Base-by-base conservation (phyloP, 208 protist genomes). In the Leishmania mexicana region DNA sequence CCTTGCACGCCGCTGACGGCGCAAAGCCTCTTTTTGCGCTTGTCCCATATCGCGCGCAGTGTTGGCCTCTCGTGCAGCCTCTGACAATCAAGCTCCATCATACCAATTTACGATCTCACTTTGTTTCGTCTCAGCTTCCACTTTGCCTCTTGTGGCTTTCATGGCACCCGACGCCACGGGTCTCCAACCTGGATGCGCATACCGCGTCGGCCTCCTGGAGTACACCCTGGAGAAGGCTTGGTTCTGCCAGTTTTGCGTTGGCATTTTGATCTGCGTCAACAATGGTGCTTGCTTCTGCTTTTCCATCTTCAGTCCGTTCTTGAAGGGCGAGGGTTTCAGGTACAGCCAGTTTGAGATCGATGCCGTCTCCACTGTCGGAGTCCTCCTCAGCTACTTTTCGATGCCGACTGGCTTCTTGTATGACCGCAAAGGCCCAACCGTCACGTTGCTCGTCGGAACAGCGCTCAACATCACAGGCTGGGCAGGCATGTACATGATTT, bases 241-340 rank as follows among this genome's bases (percentile, higher is more conserved):
- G 92, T 95, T 97, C 82, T 78, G 90, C 31, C 92, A 94, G 75
- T 94, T 97, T 75, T 95, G 92, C 81, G 81, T 97, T 8, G 88
- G 90, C 79, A 93, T 97, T 75, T 81, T 95, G 35, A 86, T 97
- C 38, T 93, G 90, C 75, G 79, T 95, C 6, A 93, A 92, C 84
- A 97, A 97, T 78, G 90, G 91, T 45, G 92, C 94, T 8, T 95
- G 91, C 78, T 97, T 97, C 76, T 90, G 86, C 60, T 97, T 95
- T 75, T 89, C 85, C 64, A 89, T 97, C 75, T 94, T 95, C 83
- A 95, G 88, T 58, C 90, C 90, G 0, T 92, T 82, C 83, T 89
- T 97, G 86, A 93, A 95, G 71, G 24, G 45, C 7, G 87, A 79
- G 11, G 80, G 81, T 1, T 95, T 94, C 76, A 72, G 80, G 21